Percentiles rank a stretch among this genome's conserved stretches.
Evolutionary conservation across 768 basidiomycete genomes (phyloP).

Genomic region (Rhizopogon salebrosus): DNA sequence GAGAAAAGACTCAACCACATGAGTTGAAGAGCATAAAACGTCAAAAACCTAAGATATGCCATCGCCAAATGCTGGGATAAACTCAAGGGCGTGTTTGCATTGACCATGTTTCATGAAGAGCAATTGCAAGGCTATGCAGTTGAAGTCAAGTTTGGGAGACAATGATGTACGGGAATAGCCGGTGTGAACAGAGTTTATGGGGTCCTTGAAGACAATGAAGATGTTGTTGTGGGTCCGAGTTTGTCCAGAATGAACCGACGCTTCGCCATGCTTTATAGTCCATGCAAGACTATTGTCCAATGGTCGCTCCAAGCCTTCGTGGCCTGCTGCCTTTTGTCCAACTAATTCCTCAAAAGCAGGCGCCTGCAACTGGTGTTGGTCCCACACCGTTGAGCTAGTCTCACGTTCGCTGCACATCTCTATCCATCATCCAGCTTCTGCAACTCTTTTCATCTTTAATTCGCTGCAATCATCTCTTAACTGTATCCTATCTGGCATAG

Average conservation of each 20-base stretch:
- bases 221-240: conserved; percentile 16
- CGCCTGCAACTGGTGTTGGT: background rate
- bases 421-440: background rate
- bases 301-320: conserved; percentile 5
- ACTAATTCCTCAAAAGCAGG: conserved; percentile 9
- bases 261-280: conserved; percentile 2
- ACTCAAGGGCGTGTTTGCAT: background rate
- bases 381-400: conserved; percentile 14
- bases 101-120: background rate
- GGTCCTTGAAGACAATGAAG: conserved; percentile 14
- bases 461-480: background rate
- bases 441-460: background rate
- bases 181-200: conserved; percentile 6
- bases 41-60: background rate
- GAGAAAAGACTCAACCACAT: conserved; percentile 1
- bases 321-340: conserved; percentile 11
- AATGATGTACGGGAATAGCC: conserved; percentile 3
- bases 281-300: conserved; percentile 16
- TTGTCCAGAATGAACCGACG: background rate
- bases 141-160: background rate
- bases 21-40: background rate
- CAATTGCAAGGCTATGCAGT: too few species aligned
- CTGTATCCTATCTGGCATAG: background rate
- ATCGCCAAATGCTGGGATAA: background rate
- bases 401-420: conserved; percentile 8